phyloP scores from a whole-genome alignment of 2,329 filamentous ascomycete genomes.

The Ophiostoma ulmi region DNA sequence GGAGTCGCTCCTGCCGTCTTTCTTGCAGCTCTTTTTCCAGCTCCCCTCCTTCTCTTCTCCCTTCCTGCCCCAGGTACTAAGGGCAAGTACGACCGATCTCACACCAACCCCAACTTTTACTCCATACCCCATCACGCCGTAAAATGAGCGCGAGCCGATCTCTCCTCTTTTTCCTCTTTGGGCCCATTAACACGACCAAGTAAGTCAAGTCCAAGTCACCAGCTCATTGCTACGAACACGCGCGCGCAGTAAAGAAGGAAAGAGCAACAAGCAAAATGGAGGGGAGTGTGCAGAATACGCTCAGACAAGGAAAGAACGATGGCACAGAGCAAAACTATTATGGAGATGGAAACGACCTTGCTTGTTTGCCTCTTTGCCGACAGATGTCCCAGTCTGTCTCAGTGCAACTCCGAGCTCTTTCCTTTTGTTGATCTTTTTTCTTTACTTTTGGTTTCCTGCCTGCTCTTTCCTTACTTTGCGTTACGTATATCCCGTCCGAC shows the following conservation, averaged over 20 bases:
- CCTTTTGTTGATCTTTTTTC: background rate
- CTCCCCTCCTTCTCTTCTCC: background rate
- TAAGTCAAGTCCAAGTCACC: background rate
- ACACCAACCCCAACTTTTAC: background rate
- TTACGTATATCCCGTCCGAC: background rate
- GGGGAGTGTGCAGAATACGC: background rate
- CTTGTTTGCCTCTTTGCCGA: background rate
- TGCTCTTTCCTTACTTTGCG: background rate
- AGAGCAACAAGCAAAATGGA: background rate
- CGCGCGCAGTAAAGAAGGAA: background rate
- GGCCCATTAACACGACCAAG: constrained; percentile 6
- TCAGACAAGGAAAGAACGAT: constrained; percentile 6
- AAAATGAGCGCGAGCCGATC: constrained; percentile 6
- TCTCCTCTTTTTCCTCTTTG: background rate
- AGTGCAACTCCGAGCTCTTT: background rate
- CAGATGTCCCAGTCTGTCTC: background rate
- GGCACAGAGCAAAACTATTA: constrained; percentile 3
- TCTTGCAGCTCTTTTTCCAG: background rate
- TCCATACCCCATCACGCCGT: constrained; percentile 3
- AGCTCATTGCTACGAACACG: background rate
- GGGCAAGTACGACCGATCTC: constrained; percentile 1
- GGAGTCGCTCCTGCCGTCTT: constrained; percentile 11
- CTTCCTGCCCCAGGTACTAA: background rate
- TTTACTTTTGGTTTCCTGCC: background rate
- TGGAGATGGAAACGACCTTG: background rate